These are phyloP conservation scores for Asclepias syriaca DNA, from an alignment of 257 asterid species.

Conservation along the genomic window DNA sequence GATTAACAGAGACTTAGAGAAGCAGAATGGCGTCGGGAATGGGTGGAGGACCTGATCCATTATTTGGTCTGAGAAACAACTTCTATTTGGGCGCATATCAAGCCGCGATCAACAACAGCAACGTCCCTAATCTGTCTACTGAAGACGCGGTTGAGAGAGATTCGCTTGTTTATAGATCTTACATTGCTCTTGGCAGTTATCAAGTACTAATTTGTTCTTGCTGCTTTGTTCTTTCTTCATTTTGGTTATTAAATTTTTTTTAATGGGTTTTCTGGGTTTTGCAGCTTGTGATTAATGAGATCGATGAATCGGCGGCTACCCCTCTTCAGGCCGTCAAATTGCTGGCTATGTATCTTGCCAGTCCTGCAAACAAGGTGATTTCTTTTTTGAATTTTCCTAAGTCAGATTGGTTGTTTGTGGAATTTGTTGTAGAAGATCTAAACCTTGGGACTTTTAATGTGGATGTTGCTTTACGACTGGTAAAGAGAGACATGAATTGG, in stretches of 20 bases:
- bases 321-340: conserved; percentile 96
- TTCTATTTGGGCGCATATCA: conserved; percentile 92
- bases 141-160: conserved; percentile 84
- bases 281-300: conserved; percentile 89
- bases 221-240: background rate
- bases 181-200: conserved; percentile 81
- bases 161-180: conserved; percentile 73
- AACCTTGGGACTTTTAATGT: background rate
- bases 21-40: conserved; percentile 33
- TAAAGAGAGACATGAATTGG: background rate
- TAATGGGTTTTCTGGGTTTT: background rate
- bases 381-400: background rate
- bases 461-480: background rate
- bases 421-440: conserved; percentile 1
- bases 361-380: conserved; percentile 67
- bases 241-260: background rate
- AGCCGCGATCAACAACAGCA: conserved; percentile 95
- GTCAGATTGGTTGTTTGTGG: background rate
- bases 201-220: conserved; percentile 40
- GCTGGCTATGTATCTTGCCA: conserved; percentile 70
- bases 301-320: conserved; percentile 87
- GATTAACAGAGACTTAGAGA: background rate
- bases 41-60: conserved; percentile 77
- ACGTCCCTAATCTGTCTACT: conserved; percentile 72
- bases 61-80: conserved; percentile 81